Evolutionary conservation across 768 basidiomycete genomes (phyloP).

Genomic region (Suillus variegatus): DNA sequence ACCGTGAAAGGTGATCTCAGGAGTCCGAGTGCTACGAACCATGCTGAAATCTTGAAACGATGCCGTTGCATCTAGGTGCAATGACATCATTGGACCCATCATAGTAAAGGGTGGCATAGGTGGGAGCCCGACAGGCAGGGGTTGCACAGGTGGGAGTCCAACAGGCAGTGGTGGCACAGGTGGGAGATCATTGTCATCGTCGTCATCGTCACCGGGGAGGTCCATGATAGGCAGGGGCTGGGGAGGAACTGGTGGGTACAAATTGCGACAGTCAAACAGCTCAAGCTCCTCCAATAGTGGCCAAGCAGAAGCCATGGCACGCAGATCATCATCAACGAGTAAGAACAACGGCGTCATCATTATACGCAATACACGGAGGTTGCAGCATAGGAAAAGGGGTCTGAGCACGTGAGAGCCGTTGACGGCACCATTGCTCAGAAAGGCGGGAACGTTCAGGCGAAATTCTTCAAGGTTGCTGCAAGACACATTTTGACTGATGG

Average conservation of each 20-base stretch:
- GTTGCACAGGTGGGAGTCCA: not conserved
- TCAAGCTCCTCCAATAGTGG: constrained; percentile 8
- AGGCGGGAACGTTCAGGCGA: not conserved
- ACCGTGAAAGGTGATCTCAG: constrained; percentile 10
- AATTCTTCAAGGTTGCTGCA: not conserved
- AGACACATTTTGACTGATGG: not conserved
- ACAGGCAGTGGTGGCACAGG: not conserved
- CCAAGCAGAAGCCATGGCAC: constrained; percentile 7
- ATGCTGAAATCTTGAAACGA: not conserved
- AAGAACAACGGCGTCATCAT: not conserved
- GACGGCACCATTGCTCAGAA: not conserved
- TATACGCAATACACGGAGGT: not conserved
- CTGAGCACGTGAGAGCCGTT: not conserved
- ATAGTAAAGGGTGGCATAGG: not conserved
- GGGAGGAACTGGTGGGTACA: not conserved
- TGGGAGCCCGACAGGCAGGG: not conserved
- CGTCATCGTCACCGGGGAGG: not conserved
- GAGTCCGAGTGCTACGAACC: not conserved
- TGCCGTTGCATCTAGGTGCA: not conserved
- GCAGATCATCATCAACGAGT: constrained; percentile 3
- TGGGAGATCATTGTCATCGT: not conserved
- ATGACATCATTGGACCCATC: not conserved
- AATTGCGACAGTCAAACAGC: not conserved
- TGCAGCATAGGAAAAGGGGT: constrained; percentile 1
- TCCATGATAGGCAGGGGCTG: not conserved